Conservation (phyloP, 805 yeast genomes). For the Limtongia smithiae region DNA sequence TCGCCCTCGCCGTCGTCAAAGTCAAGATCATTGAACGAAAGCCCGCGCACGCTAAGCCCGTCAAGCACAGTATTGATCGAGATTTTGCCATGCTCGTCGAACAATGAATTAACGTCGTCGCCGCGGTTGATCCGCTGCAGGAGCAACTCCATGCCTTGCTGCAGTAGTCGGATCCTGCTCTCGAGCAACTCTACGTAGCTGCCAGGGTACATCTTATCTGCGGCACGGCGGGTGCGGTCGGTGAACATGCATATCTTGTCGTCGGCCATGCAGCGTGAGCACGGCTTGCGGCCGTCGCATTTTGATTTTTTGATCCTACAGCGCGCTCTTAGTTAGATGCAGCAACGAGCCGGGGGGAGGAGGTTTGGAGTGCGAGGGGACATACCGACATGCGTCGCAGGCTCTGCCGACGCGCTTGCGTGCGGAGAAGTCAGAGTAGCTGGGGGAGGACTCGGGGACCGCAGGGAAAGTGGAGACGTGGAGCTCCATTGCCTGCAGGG, state of each 20-base stretch:
- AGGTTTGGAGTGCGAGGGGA: background rate
- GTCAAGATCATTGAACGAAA: too few species aligned
- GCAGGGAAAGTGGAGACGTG: background rate
- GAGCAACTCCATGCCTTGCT: slow-evolving; percentile 24
- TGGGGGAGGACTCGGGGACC: background rate
- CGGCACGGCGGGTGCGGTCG: slow-evolving; percentile 45
- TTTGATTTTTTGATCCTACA: slow-evolving; percentile 9
- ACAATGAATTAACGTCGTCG: slow-evolving; percentile 1
- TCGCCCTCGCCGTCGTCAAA: too few species aligned
- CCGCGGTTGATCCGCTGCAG: slow-evolving; percentile 15
- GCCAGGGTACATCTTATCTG: slow-evolving; percentile 52
- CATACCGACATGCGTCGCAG: slow-evolving; percentile 46
- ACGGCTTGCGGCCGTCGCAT: slow-evolving; percentile 47
- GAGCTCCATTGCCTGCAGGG: background rate
- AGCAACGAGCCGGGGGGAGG: too few species aligned
- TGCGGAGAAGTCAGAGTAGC: slow-evolving; percentile 2
- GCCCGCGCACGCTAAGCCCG: background rate
- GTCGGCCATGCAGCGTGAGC: slow-evolving; percentile 50
- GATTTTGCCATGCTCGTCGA: slow-evolving; percentile 5
- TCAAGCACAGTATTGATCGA: slow-evolving; percentile 1
- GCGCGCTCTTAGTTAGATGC: too few species aligned
- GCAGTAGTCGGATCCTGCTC: slow-evolving; percentile 50
- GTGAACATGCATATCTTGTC: slow-evolving; percentile 56
- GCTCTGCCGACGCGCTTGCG: slow-evolving; percentile 46
- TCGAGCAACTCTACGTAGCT: slow-evolving; percentile 58